Evolutionary conservation across 2,329 filamentous ascomycete species (phyloP).

Genomic region (Venturia asperata): DNA sequence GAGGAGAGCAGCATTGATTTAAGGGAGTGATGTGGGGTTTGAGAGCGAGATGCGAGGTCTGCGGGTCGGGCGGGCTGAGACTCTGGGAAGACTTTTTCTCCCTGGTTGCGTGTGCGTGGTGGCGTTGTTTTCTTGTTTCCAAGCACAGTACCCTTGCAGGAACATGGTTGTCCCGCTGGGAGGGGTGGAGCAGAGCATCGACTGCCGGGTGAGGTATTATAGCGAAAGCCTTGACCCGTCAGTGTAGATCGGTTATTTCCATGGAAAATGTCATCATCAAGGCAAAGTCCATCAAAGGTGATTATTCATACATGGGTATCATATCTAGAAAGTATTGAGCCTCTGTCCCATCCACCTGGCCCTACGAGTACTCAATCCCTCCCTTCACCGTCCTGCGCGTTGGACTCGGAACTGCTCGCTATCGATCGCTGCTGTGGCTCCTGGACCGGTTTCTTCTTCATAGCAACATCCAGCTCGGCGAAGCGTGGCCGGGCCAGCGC

Average conservation of each 20-base stretch:
- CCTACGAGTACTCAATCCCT: background rate
- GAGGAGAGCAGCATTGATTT: conserved; percentile 10
- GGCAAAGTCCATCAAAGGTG: background rate
- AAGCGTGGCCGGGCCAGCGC: conserved; percentile 81
- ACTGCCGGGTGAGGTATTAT: background rate
- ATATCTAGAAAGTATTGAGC: background rate
- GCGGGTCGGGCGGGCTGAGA: background rate
- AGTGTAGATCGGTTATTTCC: background rate
- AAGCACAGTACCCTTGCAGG: background rate
- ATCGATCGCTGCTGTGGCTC: conserved; percentile 49
- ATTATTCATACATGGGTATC: conserved; percentile 14
- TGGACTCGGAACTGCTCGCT: conserved; percentile 25
- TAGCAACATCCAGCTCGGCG: conserved; percentile 49
- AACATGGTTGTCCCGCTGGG: background rate
- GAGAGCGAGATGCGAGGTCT: background rate
- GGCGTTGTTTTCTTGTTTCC: background rate
- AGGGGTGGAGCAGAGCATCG: background rate
- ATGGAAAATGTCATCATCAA: background rate
- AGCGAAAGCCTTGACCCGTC: background rate
- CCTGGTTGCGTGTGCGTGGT: background rate
- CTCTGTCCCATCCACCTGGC: background rate
- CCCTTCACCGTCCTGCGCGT: conserved; percentile 18
- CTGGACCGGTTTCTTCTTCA: conserved; percentile 36
- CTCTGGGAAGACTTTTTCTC: background rate
- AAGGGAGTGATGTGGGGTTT: conserved; percentile 8